phyloP scores from a whole-genome alignment of 2,329 filamentous ascomycete genomes.

The Venturia oleaginea region DNA sequence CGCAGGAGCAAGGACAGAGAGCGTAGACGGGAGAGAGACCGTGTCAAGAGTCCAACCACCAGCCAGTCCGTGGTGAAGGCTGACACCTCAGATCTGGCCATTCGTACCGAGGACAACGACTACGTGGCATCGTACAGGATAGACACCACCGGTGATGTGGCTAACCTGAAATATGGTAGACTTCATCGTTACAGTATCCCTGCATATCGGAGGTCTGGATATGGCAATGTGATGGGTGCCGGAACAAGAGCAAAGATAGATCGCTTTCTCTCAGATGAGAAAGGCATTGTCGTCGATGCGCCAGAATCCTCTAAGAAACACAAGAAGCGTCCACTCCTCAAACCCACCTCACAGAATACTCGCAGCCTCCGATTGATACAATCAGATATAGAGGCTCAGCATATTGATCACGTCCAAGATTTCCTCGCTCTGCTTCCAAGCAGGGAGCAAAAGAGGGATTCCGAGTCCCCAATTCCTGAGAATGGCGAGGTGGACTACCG shows the following conservation, averaged over 20 bases:
- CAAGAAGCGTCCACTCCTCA: conserved; percentile 34
- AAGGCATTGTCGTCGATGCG: conserved; percentile 9
- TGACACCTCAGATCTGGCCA: background rate
- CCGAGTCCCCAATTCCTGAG: conserved; percentile 16
- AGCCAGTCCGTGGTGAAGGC: background rate
- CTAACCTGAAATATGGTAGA: conserved; percentile 66
- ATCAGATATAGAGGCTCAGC: background rate
- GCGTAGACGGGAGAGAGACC: conserved; percentile 8
- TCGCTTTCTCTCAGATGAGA: conserved; percentile 48
- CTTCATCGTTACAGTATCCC: conserved; percentile 66
- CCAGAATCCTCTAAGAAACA: background rate
- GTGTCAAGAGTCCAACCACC: background rate
- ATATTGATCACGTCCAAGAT: conserved; percentile 18
- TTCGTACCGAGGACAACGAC: conserved; percentile 16
- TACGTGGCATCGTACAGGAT: conserved; percentile 43
- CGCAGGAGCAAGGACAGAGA: conserved; percentile 11
- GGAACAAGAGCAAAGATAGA: conserved; percentile 55
- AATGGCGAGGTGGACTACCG: conserved; percentile 27
- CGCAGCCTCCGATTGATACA: conserved; percentile 7
- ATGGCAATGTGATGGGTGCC: conserved; percentile 62
- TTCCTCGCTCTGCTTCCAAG: conserved; percentile 23
- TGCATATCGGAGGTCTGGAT: conserved; percentile 58
- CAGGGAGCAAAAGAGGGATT: conserved; percentile 19
- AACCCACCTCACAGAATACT: background rate
- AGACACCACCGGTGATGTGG: conserved; percentile 67